A percentile compares a stretch with the other conserved stretches of the same genome.
Evolutionary conservation across 1,139 yeast species (phyloP).

Genomic region (Yamadazyma kanchanaburiensis): DNA sequence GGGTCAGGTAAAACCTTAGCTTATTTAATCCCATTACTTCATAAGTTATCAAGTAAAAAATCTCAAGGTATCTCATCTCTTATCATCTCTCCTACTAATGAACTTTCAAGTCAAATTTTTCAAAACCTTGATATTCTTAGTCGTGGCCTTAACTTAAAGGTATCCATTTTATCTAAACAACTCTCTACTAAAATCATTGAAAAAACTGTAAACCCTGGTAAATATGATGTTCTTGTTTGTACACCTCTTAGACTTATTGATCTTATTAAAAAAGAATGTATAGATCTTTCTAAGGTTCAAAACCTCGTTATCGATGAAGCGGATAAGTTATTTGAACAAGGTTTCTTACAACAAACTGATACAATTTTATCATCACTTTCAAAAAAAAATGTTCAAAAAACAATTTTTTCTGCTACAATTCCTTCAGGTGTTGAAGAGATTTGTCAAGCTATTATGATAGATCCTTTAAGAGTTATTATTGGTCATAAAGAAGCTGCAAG

Average conservation of each 20-base stretch:
- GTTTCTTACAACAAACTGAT: constrained; percentile 90
- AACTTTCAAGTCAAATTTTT: constrained; percentile 81
- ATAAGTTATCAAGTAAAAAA: constrained; percentile 27
- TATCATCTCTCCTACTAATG: constrained; percentile 83
- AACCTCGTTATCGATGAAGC: constrained; percentile 91
- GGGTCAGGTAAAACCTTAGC: constrained; percentile 94
- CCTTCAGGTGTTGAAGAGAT: constrained; percentile 91
- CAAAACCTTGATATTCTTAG: constrained; percentile 62
- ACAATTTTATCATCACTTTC: constrained; percentile 71
- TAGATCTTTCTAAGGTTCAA: constrained; percentile 62
- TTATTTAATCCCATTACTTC: constrained; percentile 78
- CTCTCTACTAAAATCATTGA: constrained; percentile 68
- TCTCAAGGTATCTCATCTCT: constrained; percentile 62
- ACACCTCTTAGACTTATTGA: constrained; percentile 90
- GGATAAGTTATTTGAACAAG: constrained; percentile 87
- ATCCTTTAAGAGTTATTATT: constrained; percentile 80
- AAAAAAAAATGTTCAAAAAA: constrained; percentile 51
- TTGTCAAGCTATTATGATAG: constrained; percentile 80
- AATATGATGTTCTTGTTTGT: constrained; percentile 77
- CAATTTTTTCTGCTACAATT: constrained; percentile 92
- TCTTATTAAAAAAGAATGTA: constrained; percentile 57
- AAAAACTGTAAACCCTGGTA: constrained; percentile 51
- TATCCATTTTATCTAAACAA: constrained; percentile 70
- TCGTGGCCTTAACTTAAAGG: constrained; percentile 52
- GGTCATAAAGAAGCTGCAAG: constrained; percentile 97